Percentiles rank a stretch among this genome's conserved stretches.
Evolutionary conservation across 2,329 filamentous ascomycete genomes (phyloP).

Genomic region (Dryadomyces quercus-mongolicae): DNA sequence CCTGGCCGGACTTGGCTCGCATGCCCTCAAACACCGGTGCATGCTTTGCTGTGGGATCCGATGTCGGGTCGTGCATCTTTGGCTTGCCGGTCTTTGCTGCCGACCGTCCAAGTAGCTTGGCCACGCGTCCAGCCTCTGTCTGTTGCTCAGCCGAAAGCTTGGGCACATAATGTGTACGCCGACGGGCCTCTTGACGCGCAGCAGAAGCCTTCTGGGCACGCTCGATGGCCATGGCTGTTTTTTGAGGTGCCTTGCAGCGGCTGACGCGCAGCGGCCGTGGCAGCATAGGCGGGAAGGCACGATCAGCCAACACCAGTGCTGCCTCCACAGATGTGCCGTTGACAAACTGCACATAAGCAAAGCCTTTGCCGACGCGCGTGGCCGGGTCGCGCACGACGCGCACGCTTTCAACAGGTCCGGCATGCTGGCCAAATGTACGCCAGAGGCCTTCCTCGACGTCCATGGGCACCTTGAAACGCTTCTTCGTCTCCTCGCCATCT

Average conservation of each 20-base stretch:
- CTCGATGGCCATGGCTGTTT: constrained; percentile 41
- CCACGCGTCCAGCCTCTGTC: constrained; percentile 60
- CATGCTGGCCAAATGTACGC: constrained; percentile 60
- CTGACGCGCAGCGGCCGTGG: constrained; percentile 76
- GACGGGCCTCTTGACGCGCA: constrained; percentile 14
- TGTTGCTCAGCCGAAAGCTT: constrained; percentile 57
- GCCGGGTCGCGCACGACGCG: constrained; percentile 80
- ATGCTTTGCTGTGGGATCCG: constrained; percentile 20
- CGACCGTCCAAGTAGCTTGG: constrained; percentile 61
- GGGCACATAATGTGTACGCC: constrained; percentile 46
- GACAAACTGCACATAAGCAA: constrained; percentile 94
- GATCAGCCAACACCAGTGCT: constrained; percentile 77
- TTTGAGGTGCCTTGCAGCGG: constrained; percentile 65
- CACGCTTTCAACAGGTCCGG: constrained; percentile 81
- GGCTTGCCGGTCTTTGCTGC: constrained; percentile 21
- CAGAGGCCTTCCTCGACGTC: constrained; percentile 91
- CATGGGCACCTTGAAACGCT: constrained; percentile 57
- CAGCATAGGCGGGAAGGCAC: constrained; percentile 91
- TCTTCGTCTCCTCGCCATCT: constrained; percentile 36
- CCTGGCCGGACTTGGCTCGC: constrained; percentile 55
- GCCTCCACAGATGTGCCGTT: constrained; percentile 81
- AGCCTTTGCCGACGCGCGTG: constrained; percentile 89
- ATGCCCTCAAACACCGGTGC: constrained; percentile 72
- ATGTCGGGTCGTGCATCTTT: constrained; percentile 14
- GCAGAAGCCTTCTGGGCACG: constrained; percentile 27